Base-by-base conservation (phyloP, 1,284 basidiomycete species). In the Tilletiaria anomala region DNA sequence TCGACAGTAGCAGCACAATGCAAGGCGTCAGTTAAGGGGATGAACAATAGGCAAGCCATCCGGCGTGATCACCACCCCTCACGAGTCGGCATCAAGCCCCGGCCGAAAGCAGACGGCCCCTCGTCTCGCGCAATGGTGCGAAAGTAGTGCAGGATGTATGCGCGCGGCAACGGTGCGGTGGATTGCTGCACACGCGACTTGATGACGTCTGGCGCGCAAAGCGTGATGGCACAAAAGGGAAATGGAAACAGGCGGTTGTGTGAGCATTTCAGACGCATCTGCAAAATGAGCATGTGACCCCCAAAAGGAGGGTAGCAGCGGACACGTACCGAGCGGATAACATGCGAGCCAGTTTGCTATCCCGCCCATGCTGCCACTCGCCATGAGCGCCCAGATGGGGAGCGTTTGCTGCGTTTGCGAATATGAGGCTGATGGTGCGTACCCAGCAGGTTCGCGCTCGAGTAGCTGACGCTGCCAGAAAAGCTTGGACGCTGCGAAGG, bases 331-430 rank as follows among this genome's bases (percentile, higher is more conserved):
- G 4, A 88, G 71, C 0, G 86, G 89, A 66, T 93, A 96, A 61
- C 80, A 89, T 2, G 84, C 76, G 3, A 93, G 73, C 91, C 91
- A 97, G 65, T 97, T 96, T 1, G 79, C 78, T 36, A 88, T 77
- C 0, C 91, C 91, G 33, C 89, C 91, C 2, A 78, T 79, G 0
- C 83, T 81, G 4, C 91, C 91, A 40, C 84, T 84, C 0, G 79
- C 75, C 11, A 94, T 73, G 16, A 89, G 69, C 1, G 85, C 81
- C 87, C 88, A 94, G 1, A 91, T 76, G 0, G 89, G 89, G 2
- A 94, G 51, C 31, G 80, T 42, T 35, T 42, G 41, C 12, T 42
- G n/a, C n/a, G 37, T 43, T 43, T 35, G 31, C 24, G 19, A 71
- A 4, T 17, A 16, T 22, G 29, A 6, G 36, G 42, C 31, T 47